Evolutionary conservation across 257 asterid genomes (phyloP).

Genomic region (Ballota nigra): DNA sequence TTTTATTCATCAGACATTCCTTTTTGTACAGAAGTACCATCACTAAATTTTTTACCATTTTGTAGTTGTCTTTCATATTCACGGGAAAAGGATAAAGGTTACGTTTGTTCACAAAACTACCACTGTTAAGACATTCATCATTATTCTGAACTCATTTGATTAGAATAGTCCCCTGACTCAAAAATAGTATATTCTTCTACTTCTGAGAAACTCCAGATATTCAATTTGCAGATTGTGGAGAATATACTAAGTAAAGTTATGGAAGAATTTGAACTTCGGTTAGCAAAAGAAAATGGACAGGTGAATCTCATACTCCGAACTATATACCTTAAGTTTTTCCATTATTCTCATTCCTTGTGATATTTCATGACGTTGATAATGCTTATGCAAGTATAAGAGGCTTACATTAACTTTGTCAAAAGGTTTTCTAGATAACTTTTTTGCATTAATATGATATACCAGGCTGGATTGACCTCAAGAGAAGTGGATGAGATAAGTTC

Average conservation of each 20-base stretch:
- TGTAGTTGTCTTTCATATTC: neutral
- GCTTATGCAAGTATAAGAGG: neutral
- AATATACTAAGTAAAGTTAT: conserved; percentile 61
- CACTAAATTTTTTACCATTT: neutral
- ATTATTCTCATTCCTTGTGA: neutral
- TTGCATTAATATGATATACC: conserved; percentile 20
- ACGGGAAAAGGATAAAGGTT: neutral
- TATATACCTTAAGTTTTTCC: neutral
- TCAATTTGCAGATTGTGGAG: conserved; percentile 69
- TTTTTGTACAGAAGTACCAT: neutral
- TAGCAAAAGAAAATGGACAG: conserved; percentile 49
- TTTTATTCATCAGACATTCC: neutral
- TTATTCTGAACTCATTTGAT: neutral
- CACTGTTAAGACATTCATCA: neutral
- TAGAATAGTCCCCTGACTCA: neutral
- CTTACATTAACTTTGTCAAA: neutral
- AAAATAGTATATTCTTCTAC: conserved; percentile 8
- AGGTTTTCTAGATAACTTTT: neutral
- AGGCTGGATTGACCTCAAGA: conserved; percentile 35
- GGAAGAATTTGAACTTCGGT: conserved; percentile 67
- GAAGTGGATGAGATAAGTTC: conserved; percentile 25
- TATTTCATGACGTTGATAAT: neutral
- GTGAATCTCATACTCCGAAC: conserved; percentile 32
- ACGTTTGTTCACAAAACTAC: too few species aligned
- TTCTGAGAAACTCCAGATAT: conserved; percentile 18